Percentiles rank a stretch among this genome's conserved stretches.
phyloP scores from a whole-genome alignment of 331 rosid genomes.

The Pyracantha coccinea region DNA sequence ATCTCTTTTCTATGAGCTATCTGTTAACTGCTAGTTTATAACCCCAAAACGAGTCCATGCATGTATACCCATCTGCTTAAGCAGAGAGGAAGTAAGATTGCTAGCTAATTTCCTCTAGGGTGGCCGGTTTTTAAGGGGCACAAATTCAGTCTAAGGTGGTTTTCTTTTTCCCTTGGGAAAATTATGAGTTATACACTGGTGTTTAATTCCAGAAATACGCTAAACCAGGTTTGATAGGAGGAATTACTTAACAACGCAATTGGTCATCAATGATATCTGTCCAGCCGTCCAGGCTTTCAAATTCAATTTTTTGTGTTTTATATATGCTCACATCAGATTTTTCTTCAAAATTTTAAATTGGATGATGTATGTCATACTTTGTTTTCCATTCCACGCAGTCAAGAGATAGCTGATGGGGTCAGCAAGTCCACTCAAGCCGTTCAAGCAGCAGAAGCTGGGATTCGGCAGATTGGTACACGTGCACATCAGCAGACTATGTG shows the following conservation, averaged over 20 bases:
- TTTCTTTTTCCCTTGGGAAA: neutral
- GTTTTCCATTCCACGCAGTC: constrained; percentile 37
- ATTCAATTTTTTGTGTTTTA: neutral
- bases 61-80: neutral
- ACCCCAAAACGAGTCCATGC: neutral
- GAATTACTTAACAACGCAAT: neutral
- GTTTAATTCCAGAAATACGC: neutral
- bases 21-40: neutral
- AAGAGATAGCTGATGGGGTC: constrained; percentile 88
- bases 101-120: too few species aligned
- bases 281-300: neutral
- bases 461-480: constrained; percentile 61
- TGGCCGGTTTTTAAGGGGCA: neutral
- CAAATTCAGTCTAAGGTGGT: neutral
- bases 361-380: neutral
- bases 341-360: neutral
- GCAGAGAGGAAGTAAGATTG: too few species aligned
- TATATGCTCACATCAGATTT: neutral
- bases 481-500: constrained; percentile 84
- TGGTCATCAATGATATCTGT: neutral
- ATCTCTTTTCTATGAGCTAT: neutral
- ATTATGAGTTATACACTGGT: neutral
- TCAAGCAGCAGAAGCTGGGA: constrained; percentile 88
- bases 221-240: neutral
- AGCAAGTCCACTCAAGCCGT: constrained; percentile 86